Conservation (phyloP, 169 alveolate species). For the Amoebophrya sp. region DNA sequence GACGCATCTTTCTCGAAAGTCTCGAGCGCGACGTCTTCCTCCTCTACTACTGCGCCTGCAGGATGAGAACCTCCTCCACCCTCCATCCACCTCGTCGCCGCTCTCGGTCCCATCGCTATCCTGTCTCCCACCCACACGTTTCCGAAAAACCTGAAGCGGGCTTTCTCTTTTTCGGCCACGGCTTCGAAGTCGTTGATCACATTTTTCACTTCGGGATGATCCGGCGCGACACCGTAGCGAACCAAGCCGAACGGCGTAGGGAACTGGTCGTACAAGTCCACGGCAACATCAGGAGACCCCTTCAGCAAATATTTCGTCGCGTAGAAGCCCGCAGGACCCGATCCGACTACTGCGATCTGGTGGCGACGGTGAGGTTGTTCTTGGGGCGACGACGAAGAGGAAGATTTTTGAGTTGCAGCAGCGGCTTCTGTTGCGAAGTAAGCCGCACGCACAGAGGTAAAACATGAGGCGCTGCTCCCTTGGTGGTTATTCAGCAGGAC, state of each 20-base stretch:
- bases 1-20: too few species aligned
- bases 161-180: slow-evolving; percentile 16
- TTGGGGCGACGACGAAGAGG: too few species aligned
- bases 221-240: slow-evolving; percentile 61
- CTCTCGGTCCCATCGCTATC: neutral
- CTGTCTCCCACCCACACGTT: neutral
- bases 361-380: too few species aligned
- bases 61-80: too few species aligned
- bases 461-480: too few species aligned
- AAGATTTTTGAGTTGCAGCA: too few species aligned
- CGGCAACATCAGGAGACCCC: neutral
- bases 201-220: slow-evolving; percentile 48
- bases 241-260: slow-evolving; percentile 57
- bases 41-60: slow-evolving; percentile 14
- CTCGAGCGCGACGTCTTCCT: slow-evolving; percentile 25
- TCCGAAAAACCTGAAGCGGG: neutral
- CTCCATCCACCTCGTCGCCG: neutral
- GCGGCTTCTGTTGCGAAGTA: too few species aligned
- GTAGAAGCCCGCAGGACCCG: slow-evolving; percentile 33
- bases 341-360: too few species aligned
- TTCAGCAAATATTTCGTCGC: slow-evolving; percentile 23
- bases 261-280: slow-evolving; percentile 23
- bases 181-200: slow-evolving; percentile 44
- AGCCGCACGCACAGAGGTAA: too few species aligned
- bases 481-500: too few species aligned